Evolutionary conservation across 164 flowering plant genomes (phyloP).

Genomic region (Magnolia kwangsiensis): DNA sequence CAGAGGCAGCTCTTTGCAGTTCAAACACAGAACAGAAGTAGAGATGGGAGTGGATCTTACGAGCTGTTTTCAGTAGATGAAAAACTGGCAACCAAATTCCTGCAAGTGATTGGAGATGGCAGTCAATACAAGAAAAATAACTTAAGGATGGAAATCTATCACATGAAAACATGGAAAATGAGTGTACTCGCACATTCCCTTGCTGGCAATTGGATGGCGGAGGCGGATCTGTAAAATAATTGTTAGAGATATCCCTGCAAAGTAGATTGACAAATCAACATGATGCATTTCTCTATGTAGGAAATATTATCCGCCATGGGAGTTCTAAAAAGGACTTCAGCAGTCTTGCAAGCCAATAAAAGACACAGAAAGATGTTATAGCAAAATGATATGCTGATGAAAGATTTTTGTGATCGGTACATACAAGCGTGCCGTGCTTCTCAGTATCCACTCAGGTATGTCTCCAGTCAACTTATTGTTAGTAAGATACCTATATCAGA

Average conservation of each 20-base stretch:
- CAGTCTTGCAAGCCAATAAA: neutral
- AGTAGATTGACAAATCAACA: neutral
- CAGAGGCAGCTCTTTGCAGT: neutral
- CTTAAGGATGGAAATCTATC: neutral
- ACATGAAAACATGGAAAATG: neutral
- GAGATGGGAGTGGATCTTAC: neutral
- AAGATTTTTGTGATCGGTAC: constrained; percentile 15
- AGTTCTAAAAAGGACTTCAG: neutral
- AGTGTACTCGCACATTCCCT: neutral
- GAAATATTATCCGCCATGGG: neutral
- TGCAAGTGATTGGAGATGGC: neutral
- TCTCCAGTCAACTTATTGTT: constrained; percentile 59
- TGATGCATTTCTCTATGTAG: neutral
- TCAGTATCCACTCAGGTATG: constrained; percentile 44
- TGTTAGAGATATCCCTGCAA: constrained; percentile 28
- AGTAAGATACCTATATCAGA: constrained; percentile 50
- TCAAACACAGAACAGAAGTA: neutral
- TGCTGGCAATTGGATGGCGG: neutral
- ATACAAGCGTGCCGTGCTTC: constrained; percentile 33
- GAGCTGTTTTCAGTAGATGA: constrained; percentile 5
- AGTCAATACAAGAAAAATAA: neutral
- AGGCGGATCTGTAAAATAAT: constrained; percentile 7
- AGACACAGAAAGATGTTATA: neutral
- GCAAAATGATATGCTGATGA: neutral
- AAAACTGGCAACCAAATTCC: constrained; percentile 12